Percentiles rank a stretch among this genome's conserved stretches.
These are phyloP conservation scores for Drosera capensis DNA, from an alignment of 148 eudicot species.

Conservation along the genomic window DNA sequence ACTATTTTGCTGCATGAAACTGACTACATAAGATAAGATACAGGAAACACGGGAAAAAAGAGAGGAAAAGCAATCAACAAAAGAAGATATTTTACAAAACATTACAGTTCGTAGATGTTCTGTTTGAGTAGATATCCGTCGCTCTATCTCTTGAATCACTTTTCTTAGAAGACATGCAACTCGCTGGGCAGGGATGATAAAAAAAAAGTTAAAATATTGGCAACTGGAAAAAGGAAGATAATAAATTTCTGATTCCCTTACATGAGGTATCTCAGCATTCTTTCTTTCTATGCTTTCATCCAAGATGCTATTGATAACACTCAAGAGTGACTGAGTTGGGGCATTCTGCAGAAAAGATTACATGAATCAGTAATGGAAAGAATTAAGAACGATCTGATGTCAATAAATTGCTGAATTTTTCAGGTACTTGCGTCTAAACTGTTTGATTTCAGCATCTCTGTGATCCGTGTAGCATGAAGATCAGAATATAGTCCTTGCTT, in stretches of 20 bases:
- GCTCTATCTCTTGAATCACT: slow-evolving; percentile 91
- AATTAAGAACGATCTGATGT: background rate
- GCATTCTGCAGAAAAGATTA: slow-evolving; percentile 55
- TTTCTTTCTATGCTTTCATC: slow-evolving; percentile 75
- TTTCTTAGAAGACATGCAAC: slow-evolving; percentile 82
- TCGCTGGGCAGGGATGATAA: slow-evolving; percentile 30
- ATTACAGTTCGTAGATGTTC: slow-evolving; percentile 82
- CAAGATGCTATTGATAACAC: slow-evolving; percentile 71
- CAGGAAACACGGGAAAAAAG: too few relatives aligned
- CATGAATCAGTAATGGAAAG: background rate
- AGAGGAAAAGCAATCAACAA: too few relatives aligned
- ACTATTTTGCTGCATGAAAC: slow-evolving; percentile 58
- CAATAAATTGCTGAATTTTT: background rate
- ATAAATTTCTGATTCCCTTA: too few relatives aligned
- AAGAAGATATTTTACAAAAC: background rate
- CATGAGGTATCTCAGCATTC: slow-evolving; percentile 80
- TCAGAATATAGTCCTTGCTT: slow-evolving; percentile 60
- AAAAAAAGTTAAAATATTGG: background rate
- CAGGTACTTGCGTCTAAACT: slow-evolving; percentile 62
- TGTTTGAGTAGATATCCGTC: slow-evolving; percentile 83
- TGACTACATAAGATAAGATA: background rate
- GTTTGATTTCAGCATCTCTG: slow-evolving; percentile 81
- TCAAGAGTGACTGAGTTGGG: slow-evolving; percentile 85
- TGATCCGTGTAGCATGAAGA: slow-evolving; percentile 57
- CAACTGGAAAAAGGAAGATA: slow-evolving; percentile 1